Evolutionary conservation across 2,329 filamentous ascomycete genomes (phyloP), one percentile per base, ranked within the genome.

Genomic region (Emericellopsis cladophorae): DNA sequence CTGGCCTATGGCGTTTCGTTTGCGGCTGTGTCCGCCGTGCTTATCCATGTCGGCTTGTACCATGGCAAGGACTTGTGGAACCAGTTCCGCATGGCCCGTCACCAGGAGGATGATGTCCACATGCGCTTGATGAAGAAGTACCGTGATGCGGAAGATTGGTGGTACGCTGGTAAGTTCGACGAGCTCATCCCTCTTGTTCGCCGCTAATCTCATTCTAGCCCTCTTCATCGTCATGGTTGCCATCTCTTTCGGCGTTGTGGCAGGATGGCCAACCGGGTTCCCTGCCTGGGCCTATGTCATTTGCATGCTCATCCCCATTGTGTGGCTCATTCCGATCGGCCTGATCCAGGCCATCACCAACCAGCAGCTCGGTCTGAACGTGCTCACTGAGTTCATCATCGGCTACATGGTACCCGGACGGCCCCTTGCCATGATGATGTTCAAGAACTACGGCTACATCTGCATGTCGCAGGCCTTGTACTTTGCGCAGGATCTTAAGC

Each of bases 361-460:
- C 54, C 71, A 73, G 40, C 73, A 78, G 53, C 64, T 84, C 4
- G 79, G 79, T 5, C 65, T 85, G 18, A 84, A 84, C 48, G 79
- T 86, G 15, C 59, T 85, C 44, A 81, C 79, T n/a, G 80, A 84
- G 54, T 83, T 81, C 50, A 70, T 86, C 44, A 71, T 81, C 45
- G 81, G 81, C 6, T 85, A 85, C 57, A 80, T 85, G 67, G 72
- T 81, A 39, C 81, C 81, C 0, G 81, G 81, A 22, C 70, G 70
- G 4, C 81, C 81, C 2, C 66, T 85, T 45, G 79, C 79, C 37
- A 79, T 84, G 70, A 86, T 86, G 80, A 71, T 85, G 62, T 85
- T 85, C 65, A 84, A 84, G 59, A 82, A 79, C 45, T 85, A 81
- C 50, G 77, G 79, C 39, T 83, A 81, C 54, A 73, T 83, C 42